These are phyloP conservation scores for Spergularia bocconei DNA, from an alignment of 148 eudicot species.

Conservation along the genomic window DNA sequence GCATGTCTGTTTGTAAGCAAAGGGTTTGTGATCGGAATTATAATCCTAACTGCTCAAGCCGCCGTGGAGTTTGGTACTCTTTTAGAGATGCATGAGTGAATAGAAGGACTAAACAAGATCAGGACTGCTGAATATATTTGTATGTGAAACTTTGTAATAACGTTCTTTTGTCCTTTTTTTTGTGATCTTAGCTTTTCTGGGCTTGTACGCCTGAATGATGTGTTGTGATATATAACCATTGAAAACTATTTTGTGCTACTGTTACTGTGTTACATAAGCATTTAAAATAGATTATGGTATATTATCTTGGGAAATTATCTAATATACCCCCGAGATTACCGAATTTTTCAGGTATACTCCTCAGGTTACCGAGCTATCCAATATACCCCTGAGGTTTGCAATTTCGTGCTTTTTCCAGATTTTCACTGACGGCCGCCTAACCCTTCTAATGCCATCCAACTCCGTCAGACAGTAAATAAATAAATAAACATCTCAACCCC, in stretches of 20 bases:
- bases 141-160: slow-evolving; percentile 10
- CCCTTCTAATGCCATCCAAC: too few relatives aligned
- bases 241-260: neutral
- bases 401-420: too few relatives aligned
- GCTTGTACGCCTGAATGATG: neutral
- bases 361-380: too few relatives aligned
- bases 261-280: too few relatives aligned
- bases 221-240: neutral
- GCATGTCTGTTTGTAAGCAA: neutral
- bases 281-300: too few relatives aligned
- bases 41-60: neutral
- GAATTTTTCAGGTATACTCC: too few relatives aligned
- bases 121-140: slow-evolving; percentile 23
- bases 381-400: too few relatives aligned
- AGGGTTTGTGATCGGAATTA: neutral
- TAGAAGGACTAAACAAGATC: neutral
- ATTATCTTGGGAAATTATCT: too few relatives aligned
- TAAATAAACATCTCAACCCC: too few relatives aligned
- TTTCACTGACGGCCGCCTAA: too few relatives aligned
- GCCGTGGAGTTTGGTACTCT: neutral
- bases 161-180: neutral
- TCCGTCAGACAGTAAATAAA: too few relatives aligned
- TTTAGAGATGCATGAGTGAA: slow-evolving; percentile 4
- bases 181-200: neutral
- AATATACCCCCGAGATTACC: too few relatives aligned